These are phyloP conservation scores for Didymella pomorum DNA, from an alignment of 2,329 filamentous ascomycete genomes.

Conservation along the genomic window DNA sequence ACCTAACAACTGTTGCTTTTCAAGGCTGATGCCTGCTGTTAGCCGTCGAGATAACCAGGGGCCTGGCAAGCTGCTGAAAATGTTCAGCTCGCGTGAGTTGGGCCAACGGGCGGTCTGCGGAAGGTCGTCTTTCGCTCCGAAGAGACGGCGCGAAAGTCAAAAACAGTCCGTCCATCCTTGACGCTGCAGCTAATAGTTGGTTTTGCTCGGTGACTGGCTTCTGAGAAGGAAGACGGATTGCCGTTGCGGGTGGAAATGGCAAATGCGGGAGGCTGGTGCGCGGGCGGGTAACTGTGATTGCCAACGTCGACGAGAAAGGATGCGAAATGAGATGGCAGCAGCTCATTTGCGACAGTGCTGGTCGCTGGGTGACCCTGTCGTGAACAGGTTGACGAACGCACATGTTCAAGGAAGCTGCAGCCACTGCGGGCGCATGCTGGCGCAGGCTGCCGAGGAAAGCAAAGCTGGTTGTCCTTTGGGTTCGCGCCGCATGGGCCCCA, in stretches of 20 bases:
- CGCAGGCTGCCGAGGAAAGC: conserved; percentile 5
- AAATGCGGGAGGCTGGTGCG: conserved; percentile 10
- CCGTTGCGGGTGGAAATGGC: conserved; percentile 11
- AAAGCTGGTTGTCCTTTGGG: conserved; percentile 9
- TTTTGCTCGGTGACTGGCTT: conserved; percentile 8
- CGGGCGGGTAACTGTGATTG: conserved; percentile 8
- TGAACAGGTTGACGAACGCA: conserved; percentile 8
- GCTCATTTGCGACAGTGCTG: conserved; percentile 8
- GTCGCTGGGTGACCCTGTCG: conserved; percentile 2
- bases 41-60: background rate
- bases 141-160: conserved; percentile 20
- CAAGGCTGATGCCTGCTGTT: background rate
- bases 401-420: conserved; percentile 10
- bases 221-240: background rate
- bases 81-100: conserved; percentile 10
- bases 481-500: conserved; percentile 17
- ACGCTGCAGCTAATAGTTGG: conserved; percentile 14
- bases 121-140: conserved; percentile 8
- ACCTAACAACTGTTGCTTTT: background rate
- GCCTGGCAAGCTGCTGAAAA: conserved; percentile 2
- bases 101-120: conserved; percentile 18
- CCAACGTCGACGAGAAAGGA: background rate
- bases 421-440: conserved; percentile 4
- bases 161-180: conserved; percentile 3
- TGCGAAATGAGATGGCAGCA: conserved; percentile 8